Base-by-base conservation (phyloP, 2,329 filamentous ascomycete genomes). In the Lasiodiplodia sp. region DNA sequence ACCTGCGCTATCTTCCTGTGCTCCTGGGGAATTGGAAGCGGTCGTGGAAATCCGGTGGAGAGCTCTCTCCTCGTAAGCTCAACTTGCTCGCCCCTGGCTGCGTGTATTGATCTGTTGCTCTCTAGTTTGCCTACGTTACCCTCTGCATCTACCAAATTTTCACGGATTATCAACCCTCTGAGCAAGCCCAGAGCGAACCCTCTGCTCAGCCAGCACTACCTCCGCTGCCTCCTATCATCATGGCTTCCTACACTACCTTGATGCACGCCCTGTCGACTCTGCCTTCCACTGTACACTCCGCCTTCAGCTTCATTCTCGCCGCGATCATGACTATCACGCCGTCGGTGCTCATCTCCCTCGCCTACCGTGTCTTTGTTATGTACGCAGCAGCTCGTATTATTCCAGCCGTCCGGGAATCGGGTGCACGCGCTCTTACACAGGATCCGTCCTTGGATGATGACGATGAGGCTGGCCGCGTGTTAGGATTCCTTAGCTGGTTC, bases 91-190 rank as follows among this genome's bases (percentile, higher is more conserved):
- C 23, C 31, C 21, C 31, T 23, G 7, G 14, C 40, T 31, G n/a
- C 18, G 2, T 21, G 7, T 49, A 31, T 38, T 49, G 18, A 52
- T 47, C n/a, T 51, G 21, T 69, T 74, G 66, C 74, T 60, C 18
- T 14, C 40, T 66, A 83, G 80, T 98, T 99, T 77, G 95, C 96
- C 75, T 99, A 99, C 80, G 89, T 97, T 70, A 96, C 97, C n/a
- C 90, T 99, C 71, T 98, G 95, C 83, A 92, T 98, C 77, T 99
- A 98, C 82, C 96, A 99, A 80, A 98, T 98, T 79, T 98, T 98
- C 80, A 99, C 96, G 75, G 96, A 99, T 81, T 98, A 98, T 81
- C 89, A 95, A 73, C 94, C 96, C 3, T 94, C 92, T 4, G 80
- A 87, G 21, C 89, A 80, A 16, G 83, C 86, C 38, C 86, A 88